Conservation (phyloP, 1,284 basidiomycete species). For the Marasmius sp. region DNA sequence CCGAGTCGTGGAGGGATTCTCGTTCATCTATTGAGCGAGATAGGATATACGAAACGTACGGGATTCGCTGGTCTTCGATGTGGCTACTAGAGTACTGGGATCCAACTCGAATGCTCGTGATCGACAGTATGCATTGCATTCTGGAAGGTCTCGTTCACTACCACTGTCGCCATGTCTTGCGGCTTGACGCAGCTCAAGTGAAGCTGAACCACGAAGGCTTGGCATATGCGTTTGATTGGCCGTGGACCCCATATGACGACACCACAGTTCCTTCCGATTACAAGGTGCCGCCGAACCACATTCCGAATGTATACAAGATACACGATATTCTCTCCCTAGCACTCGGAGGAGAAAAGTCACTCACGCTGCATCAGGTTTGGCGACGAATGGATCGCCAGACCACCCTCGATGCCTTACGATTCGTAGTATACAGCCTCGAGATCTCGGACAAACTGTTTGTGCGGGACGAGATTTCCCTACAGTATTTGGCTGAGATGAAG, state of each 20-base stretch:
- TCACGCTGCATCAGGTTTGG: background rate
- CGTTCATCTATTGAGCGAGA: conserved; percentile 13
- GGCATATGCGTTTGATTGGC: conserved; percentile 8
- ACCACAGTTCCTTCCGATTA: conserved; percentile 5
- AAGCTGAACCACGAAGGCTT: background rate
- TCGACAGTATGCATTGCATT: conserved; percentile 32
- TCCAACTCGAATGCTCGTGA: conserved; percentile 22
- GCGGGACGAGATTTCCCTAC: background rate
- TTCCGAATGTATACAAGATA: conserved; percentile 3
- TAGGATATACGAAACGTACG: conserved; percentile 19
- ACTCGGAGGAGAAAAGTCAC: background rate
- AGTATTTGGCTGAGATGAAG: background rate
- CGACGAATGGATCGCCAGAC: background rate
- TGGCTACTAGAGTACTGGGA: conserved; percentile 36
- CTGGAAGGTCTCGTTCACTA: conserved; percentile 23
- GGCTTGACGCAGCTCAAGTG: background rate
- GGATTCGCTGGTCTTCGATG: conserved; percentile 18
- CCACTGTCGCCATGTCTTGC: conserved; percentile 19
- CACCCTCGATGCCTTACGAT: background rate
- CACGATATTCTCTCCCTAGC: conserved; percentile 3
- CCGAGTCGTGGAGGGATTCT: conserved; percentile 24
- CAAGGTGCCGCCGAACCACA: conserved; percentile 9
- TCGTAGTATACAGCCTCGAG: background rate
- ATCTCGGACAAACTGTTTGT: background rate
- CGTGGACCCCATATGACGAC: conserved; percentile 14